Conservation (phyloP, 345 rosid genomes). For the Boechera stricta region DNA sequence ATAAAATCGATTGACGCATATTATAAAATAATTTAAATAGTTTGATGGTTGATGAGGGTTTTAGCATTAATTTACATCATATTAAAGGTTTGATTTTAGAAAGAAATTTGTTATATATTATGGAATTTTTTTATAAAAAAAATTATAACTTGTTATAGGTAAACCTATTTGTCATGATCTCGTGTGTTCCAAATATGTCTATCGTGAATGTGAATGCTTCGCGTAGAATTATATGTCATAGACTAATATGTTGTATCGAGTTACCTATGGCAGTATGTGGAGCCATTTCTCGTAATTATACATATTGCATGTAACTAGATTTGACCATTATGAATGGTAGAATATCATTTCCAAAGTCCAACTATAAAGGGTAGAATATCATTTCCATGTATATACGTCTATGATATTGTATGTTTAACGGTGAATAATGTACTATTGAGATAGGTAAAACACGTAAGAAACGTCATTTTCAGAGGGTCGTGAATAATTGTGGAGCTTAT, state of each 20-base stretch:
- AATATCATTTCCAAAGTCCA: not conserved
- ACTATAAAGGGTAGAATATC: not conserved
- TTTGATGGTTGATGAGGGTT: no score
- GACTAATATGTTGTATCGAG: not conserved
- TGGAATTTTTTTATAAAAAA: no score
- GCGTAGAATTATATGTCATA: not conserved
- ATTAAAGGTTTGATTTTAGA: no score
- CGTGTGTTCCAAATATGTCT: no score
- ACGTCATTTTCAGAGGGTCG: slow-evolving; percentile 7
- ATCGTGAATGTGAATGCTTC: not conserved
- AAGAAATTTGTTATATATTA: no score
- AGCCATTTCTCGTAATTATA: no score
- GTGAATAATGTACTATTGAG: not conserved
- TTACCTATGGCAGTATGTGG: no score
- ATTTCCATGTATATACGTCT: not conserved
- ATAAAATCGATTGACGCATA: no score
- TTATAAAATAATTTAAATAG: no score
- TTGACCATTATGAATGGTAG: not conserved
- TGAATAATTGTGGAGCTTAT: slow-evolving; percentile 30
- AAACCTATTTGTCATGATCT: no score
- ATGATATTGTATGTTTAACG: not conserved
- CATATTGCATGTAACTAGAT: not conserved
- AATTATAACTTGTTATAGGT: no score
- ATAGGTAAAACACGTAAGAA: not conserved
- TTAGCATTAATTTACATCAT: no score